Percentiles rank a stretch among this genome's conserved stretches.
These are phyloP conservation scores for Ganoderma sinense DNA, from an alignment of 1,284 basidiomycete species.

Conservation along the genomic window DNA sequence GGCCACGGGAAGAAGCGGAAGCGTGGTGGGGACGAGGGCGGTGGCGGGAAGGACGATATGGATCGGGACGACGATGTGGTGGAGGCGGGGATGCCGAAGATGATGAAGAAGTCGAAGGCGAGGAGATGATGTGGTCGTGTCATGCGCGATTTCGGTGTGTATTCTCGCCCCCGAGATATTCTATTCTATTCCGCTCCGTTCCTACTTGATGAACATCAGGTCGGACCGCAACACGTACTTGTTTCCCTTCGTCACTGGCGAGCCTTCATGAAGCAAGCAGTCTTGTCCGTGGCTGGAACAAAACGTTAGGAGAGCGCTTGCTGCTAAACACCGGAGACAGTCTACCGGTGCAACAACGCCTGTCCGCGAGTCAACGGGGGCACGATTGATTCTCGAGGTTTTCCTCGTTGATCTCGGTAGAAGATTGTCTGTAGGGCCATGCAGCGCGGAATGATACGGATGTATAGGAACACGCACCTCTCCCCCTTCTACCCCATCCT, in stretches of 20 bases:
- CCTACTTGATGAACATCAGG: constrained; percentile 72
- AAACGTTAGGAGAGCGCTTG: neutral
- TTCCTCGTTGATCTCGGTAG: constrained; percentile 63
- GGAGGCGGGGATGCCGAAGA: constrained; percentile 80
- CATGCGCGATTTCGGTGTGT: constrained; percentile 6
- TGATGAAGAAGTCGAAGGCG: constrained; percentile 43
- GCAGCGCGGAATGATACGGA: neutral
- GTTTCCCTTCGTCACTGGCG: constrained; percentile 66
- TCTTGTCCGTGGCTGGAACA: constrained; percentile 71
- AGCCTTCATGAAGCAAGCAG: constrained; percentile 83
- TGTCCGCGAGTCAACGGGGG: constrained; percentile 71
- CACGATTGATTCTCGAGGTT: constrained; percentile 59
- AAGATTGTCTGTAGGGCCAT: constrained; percentile 66
- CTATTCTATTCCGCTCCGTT: no score
- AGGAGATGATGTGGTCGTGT: constrained; percentile 27
- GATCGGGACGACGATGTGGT: constrained; percentile 89
- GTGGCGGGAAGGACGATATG: constrained; percentile 68
- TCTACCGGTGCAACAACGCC: constrained; percentile 76
- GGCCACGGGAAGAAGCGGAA: constrained; percentile 57
- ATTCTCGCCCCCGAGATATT: neutral
- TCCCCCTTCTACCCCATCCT: constrained; percentile 80
- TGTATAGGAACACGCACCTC: constrained; percentile 52
- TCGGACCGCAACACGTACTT: constrained; percentile 85
- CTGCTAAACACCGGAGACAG: neutral
- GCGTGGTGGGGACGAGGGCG: constrained; percentile 50